These are phyloP conservation scores for Amylostereum areolatum DNA, from an alignment of 1,284 basidiomycete genomes.

Conservation along the genomic window DNA sequence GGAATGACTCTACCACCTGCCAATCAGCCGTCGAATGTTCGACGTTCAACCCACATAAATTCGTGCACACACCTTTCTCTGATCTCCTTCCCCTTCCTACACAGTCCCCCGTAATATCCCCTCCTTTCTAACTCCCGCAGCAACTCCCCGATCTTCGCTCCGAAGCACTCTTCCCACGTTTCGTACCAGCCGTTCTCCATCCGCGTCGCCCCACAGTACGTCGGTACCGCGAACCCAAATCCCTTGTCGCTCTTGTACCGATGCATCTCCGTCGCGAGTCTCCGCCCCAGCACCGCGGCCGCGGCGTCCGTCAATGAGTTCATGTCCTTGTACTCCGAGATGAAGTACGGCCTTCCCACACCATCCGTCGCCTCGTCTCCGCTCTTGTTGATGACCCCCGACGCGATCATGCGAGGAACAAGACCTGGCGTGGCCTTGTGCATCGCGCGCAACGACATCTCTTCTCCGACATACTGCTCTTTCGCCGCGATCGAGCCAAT, in stretches of 20 bases:
- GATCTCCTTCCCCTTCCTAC: slow-evolving; percentile 20
- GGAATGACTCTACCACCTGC: slow-evolving; percentile 65
- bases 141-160: slow-evolving; percentile 62
- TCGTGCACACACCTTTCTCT: background rate
- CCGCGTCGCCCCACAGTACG: slow-evolving; percentile 76
- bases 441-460: slow-evolving; percentile 66
- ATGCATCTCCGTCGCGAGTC: slow-evolving; percentile 64
- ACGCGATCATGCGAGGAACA: slow-evolving; percentile 56
- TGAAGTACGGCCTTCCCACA: slow-evolving; percentile 54
- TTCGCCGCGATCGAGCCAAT: slow-evolving; percentile 40
- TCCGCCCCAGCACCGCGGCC: slow-evolving; percentile 51
- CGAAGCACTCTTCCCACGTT: slow-evolving; percentile 71
- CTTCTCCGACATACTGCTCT: slow-evolving; percentile 70
- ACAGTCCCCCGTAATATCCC: slow-evolving; percentile 56
- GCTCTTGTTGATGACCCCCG: slow-evolving; percentile 33
- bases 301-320: slow-evolving; percentile 38
- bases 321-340: slow-evolving; percentile 71
- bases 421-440: slow-evolving; percentile 58
- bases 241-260: slow-evolving; percentile 43
- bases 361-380: slow-evolving; percentile 22
- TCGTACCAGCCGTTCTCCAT: slow-evolving; percentile 73
- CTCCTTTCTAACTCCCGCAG: slow-evolving; percentile 51
- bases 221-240: slow-evolving; percentile 75
- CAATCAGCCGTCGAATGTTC: background rate
- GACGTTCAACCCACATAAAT: background rate